Conservation (phyloP, 345 rosid species). For the Salix arbutifolia region DNA sequence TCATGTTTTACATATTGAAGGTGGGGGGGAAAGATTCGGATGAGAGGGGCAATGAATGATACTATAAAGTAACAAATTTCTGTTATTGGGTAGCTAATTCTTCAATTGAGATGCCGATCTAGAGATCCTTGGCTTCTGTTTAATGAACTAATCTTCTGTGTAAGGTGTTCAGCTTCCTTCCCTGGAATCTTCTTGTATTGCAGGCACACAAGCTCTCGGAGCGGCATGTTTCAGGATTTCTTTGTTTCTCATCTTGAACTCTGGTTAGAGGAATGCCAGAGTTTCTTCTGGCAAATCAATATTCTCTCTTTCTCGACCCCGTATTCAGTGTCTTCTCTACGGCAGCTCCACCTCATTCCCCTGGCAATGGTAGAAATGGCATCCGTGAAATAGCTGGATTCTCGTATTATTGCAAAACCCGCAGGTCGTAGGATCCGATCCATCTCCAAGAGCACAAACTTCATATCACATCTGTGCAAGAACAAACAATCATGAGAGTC, state of each 20-base stretch:
- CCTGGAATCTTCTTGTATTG: background rate
- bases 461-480: slow-evolving; percentile 74
- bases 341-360: slow-evolving; percentile 88
- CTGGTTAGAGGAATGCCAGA: slow-evolving; percentile 66
- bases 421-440: slow-evolving; percentile 79
- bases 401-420: slow-evolving; percentile 70
- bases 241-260: slow-evolving; percentile 30
- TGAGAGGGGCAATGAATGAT: background rate
- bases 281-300: slow-evolving; percentile 83
- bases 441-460: slow-evolving; percentile 84
- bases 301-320: slow-evolving; percentile 66
- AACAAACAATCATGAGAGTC: slow-evolving; percentile 13
- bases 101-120: background rate
- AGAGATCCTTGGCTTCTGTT: background rate
- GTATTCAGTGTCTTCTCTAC: slow-evolving; percentile 61
- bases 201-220: background rate
- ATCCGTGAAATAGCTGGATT: slow-evolving; percentile 70
- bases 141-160: background rate
- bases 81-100: background rate
- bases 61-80: background rate
- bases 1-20: background rate
- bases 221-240: background rate
- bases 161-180: slow-evolving; percentile 1
- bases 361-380: slow-evolving; percentile 59
- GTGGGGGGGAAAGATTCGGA: background rate